A percentile compares a stretch with the other conserved stretches of the same genome.
phyloP scores from a whole-genome alignment of 192 early-diverging fungal genomes.

The Globomyces pollinis-pini region DNA sequence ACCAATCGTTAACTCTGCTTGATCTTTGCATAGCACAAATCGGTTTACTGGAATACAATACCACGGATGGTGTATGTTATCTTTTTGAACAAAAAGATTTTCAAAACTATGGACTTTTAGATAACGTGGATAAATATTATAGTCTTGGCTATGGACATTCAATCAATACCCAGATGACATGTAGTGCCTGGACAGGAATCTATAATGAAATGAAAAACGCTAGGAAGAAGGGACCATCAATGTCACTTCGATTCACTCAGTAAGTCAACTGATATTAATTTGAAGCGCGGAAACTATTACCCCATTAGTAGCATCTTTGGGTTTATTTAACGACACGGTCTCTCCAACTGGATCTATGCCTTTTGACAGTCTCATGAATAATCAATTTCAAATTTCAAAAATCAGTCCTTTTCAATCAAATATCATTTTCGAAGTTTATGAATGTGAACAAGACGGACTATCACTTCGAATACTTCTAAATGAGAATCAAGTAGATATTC shows the following conservation, averaged over 20 bases:
- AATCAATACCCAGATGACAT: neutral
- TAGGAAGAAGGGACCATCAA: neutral
- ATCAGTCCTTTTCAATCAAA: neutral
- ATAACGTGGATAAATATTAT: neutral
- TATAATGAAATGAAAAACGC: neutral
- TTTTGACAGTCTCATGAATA: neutral
- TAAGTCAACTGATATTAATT: no score
- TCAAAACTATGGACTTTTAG: neutral
- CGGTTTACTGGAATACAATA: neutral
- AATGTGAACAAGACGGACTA: neutral
- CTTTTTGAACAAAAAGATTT: constrained; percentile 3
- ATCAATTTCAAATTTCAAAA: neutral
- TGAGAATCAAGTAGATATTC: neutral
- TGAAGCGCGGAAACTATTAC: constrained; percentile 2
- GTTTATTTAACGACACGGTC: constrained; percentile 5
- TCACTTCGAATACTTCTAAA: neutral
- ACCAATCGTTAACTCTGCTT: neutral
- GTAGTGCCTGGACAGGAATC: neutral
- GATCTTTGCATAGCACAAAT: constrained; percentile 6
- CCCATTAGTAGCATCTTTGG: neutral
- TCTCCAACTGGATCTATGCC: no score
- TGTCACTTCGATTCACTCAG: neutral
- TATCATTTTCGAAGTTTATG: neutral
- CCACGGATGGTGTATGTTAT: neutral
- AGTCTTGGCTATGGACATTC: neutral